Evolutionary conservation across 176 grass and related monocot genomes (phyloP).

Genomic region (Rhynchospora tenuis): DNA sequence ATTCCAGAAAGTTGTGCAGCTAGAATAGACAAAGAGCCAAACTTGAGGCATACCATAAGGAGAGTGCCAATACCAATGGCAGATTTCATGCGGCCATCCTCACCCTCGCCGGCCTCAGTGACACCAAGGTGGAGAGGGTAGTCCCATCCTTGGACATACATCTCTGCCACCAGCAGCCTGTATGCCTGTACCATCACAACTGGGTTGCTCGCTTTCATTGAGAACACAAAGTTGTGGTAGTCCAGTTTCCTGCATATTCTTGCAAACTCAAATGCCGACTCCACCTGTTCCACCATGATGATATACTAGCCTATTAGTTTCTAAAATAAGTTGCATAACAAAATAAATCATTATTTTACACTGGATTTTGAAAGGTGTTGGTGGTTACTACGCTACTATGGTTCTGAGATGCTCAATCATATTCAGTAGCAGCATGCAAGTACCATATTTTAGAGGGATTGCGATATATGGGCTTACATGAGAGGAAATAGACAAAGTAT

Average conservation of each 20-base stretch:
- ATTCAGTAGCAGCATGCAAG: not conserved
- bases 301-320: not conserved
- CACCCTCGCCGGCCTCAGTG: conserved; percentile 97
- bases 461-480: not conserved
- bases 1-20: not conserved
- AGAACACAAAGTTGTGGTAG: conserved; percentile 99
- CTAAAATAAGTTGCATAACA: not conserved
- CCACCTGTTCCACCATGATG: conserved; percentile 47
- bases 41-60: conserved; percentile 52
- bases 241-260: conserved; percentile 89
- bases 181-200: conserved; percentile 99
- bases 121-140: conserved; percentile 97
- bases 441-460: not conserved
- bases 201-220: conserved; percentile 99
- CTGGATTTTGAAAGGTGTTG: not conserved
- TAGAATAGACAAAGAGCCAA: not conserved
- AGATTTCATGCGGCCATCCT: conserved; percentile 99
- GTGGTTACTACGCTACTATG: not conserved
- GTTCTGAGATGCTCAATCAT: not conserved
- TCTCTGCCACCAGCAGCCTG: conserved; percentile 87
- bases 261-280: conserved; percentile 98
- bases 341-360: conserved; percentile 5
- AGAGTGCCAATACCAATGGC: conserved; percentile 99
- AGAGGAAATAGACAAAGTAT: not conserved
- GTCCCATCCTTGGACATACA: conserved; percentile 97